phyloP scores from a whole-genome alignment of 148 eudicot genomes.

The Silene uniflora region DNA sequence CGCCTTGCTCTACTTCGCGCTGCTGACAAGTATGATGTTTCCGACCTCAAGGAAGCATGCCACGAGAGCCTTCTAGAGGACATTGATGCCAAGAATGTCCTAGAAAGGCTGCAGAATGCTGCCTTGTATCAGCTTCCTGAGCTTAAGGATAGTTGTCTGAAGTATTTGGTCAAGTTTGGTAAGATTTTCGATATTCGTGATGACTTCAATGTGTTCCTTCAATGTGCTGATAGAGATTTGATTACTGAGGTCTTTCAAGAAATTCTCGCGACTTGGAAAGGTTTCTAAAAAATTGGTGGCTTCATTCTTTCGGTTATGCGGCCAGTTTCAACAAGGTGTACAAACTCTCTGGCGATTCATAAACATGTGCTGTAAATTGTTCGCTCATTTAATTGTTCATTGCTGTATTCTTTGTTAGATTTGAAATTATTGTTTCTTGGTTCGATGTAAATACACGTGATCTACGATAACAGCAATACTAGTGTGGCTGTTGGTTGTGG shows the following conservation, averaged over 20 bases:
- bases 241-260: slow-evolving; percentile 68
- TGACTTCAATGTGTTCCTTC: slow-evolving; percentile 62
- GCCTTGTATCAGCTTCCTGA: slow-evolving; percentile 61
- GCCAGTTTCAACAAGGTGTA: no score
- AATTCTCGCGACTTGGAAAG: slow-evolving; percentile 86
- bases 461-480: background rate
- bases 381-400: background rate
- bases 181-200: slow-evolving; percentile 77
- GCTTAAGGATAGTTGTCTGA: slow-evolving; percentile 63
- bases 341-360: no score
- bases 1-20: slow-evolving; percentile 68
- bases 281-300: slow-evolving; percentile 45
- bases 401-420: background rate
- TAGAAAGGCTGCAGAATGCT: slow-evolving; percentile 77
- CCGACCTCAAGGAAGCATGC: slow-evolving; percentile 77
- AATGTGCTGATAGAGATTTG: slow-evolving; percentile 72
- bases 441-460: background rate
- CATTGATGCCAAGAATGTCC: slow-evolving; percentile 66
- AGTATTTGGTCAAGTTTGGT: slow-evolving; percentile 80
- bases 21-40: slow-evolving; percentile 80
- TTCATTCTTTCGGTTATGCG: no score
- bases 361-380: background rate
- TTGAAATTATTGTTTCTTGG: background rate
- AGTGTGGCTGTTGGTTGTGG: background rate
- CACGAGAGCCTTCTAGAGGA: slow-evolving; percentile 83